Conservation (phyloP, 257 asterid genomes). For the Solanum paucissectum region DNA sequence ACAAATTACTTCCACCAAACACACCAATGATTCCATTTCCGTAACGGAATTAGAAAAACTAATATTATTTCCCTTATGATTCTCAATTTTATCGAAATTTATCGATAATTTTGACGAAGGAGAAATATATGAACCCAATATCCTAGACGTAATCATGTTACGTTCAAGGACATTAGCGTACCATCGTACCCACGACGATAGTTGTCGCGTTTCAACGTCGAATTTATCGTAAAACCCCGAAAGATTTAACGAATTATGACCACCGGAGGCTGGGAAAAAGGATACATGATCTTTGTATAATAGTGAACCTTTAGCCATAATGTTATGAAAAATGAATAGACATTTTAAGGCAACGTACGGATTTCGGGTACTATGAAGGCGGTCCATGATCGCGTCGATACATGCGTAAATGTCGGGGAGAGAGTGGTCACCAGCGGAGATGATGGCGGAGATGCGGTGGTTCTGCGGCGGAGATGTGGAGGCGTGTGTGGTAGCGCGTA, state of each 20-base stretch:
- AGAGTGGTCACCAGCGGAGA: constrained; percentile 15
- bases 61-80: not conserved
- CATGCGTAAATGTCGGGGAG: constrained; percentile 15
- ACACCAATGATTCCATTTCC: constrained; percentile 18
- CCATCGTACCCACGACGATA: constrained; percentile 29
- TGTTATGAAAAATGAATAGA: constrained; percentile 20
- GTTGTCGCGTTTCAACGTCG: constrained; percentile 1
- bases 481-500: constrained; percentile 26
- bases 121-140: constrained; percentile 11
- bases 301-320: constrained; percentile 14
- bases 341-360: constrained; percentile 31
- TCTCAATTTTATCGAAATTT: not conserved
- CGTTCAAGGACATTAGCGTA: constrained; percentile 25
- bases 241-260: constrained; percentile 18
- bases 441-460: constrained; percentile 14
- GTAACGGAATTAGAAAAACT: not conserved
- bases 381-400: constrained; percentile 18
- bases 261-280: constrained; percentile 3
- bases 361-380: constrained; percentile 18
- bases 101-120: constrained; percentile 1
- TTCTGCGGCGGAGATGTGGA: constrained; percentile 19
- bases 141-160: constrained; percentile 10
- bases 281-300: constrained; percentile 11
- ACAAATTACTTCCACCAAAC: constrained; percentile 27
- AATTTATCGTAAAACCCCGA: not conserved